These are phyloP conservation scores for Mucor saturninus DNA, from an alignment of 371 early-diverging fungal genomes.

Conservation along the genomic window DNA sequence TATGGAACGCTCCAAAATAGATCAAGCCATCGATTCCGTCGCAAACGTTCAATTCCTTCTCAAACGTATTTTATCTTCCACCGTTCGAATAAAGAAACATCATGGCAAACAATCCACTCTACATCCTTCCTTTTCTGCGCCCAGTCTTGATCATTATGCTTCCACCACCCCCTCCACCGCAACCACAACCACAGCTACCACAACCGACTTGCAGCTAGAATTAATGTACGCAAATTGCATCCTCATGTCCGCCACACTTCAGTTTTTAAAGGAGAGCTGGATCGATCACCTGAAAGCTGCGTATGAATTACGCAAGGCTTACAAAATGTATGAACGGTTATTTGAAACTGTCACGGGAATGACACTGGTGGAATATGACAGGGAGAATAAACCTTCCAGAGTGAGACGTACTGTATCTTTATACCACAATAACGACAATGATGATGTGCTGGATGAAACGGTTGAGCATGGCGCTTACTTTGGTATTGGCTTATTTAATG, in stretches of 20 bases:
- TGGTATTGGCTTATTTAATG: slow-evolving; percentile 38
- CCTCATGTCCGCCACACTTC: slow-evolving; percentile 40
- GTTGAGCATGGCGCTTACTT: slow-evolving; percentile 32
- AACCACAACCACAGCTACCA: no score
- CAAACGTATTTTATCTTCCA: not conserved
- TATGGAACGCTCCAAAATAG: slow-evolving; percentile 13
- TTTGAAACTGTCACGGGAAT: slow-evolving; percentile 23
- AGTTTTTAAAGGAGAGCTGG: slow-evolving; percentile 37
- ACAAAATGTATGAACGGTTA: slow-evolving; percentile 33
- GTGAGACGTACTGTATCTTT: not conserved
- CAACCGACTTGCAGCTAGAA: slow-evolving; percentile 18
- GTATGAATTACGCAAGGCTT: slow-evolving; percentile 38
- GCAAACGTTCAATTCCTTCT: slow-evolving; percentile 4
- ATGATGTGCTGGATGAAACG: slow-evolving; percentile 11
- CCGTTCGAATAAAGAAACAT: no score
- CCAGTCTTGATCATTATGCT: not conserved
- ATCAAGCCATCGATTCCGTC: slow-evolving; percentile 13
- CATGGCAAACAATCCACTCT: not conserved
- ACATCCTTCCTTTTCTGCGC: slow-evolving; percentile 1
- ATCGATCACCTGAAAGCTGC: slow-evolving; percentile 36
- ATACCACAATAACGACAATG: not conserved
- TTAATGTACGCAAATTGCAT: slow-evolving; percentile 32
- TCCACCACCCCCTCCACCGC: not conserved
- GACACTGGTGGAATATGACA: slow-evolving; percentile 7
- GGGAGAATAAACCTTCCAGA: not conserved